Evolutionary conservation across 768 basidiomycete genomes (phyloP).

Genomic region (Suillus sp.): DNA sequence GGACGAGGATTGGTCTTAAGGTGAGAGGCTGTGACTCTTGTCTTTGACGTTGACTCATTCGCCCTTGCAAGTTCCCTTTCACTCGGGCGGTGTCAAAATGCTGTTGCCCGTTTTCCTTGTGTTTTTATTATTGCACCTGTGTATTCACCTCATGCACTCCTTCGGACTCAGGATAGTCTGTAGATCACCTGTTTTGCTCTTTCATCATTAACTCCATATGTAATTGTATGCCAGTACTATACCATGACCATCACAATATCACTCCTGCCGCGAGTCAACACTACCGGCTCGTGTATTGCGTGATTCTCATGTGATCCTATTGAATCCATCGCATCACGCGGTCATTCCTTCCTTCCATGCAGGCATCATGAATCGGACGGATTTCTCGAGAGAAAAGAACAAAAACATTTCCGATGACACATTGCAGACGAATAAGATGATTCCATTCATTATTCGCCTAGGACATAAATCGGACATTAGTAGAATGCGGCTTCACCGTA

Average conservation of each 20-base stretch:
- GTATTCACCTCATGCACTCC: not conserved
- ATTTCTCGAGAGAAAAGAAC: not conserved
- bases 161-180: not conserved
- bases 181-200: not conserved
- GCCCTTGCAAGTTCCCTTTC: not conserved
- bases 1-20: constrained; percentile 15
- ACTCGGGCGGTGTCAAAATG: not conserved
- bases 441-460: not conserved
- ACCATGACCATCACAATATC: not conserved
- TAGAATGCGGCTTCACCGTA: not conserved
- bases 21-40: constrained; percentile 7
- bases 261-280: not conserved
- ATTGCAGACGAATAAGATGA: not conserved
- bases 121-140: not conserved
- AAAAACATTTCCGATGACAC: not conserved
- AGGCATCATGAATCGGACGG: not conserved
- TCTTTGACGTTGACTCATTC: not conserved
- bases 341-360: not conserved
- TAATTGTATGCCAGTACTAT: not conserved
- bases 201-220: not conserved
- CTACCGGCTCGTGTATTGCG: not conserved
- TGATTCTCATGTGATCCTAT: not conserved
- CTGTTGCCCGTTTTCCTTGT: not conserved
- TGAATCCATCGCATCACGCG: not conserved
- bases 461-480: not conserved